Evolutionary conservation across 2,329 filamentous ascomycete genomes (phyloP).

Genomic region (Apiospora marii): DNA sequence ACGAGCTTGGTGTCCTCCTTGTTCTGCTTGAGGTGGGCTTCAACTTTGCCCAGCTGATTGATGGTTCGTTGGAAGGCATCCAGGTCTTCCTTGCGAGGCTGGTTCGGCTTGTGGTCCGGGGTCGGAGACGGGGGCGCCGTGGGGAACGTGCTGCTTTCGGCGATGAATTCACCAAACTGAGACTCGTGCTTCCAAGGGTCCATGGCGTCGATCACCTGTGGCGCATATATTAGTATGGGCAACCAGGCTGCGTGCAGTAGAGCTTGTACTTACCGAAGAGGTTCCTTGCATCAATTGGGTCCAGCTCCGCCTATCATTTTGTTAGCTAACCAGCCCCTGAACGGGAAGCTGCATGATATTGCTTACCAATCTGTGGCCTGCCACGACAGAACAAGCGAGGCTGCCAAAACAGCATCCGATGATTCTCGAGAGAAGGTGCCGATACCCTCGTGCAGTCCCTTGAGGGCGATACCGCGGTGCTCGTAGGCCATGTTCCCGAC

Average conservation of each 20-base stretch:
- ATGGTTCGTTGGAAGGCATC: slow-evolving; percentile 72
- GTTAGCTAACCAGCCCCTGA: slow-evolving; percentile 27
- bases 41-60: slow-evolving; percentile 72
- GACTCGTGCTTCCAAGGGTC: slow-evolving; percentile 91
- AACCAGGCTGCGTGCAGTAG: background rate
- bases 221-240: background rate
- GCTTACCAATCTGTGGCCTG: slow-evolving; percentile 94
- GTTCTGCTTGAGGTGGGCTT: slow-evolving; percentile 72
- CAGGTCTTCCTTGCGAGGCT: slow-evolving; percentile 74
- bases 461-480: slow-evolving; percentile 84
- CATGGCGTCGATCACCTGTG: slow-evolving; percentile 87
- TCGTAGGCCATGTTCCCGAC: slow-evolving; percentile 90
- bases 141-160: slow-evolving; percentile 77
- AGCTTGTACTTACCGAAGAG: slow-evolving; percentile 72
- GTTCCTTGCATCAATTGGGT: slow-evolving; percentile 91
- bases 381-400: slow-evolving; percentile 92
- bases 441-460: slow-evolving; percentile 88
- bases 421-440: slow-evolving; percentile 83
- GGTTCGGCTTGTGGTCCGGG: slow-evolving; percentile 67
- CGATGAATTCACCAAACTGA: slow-evolving; percentile 82
- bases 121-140: slow-evolving; percentile 70
- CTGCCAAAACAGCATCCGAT: slow-evolving; percentile 89
- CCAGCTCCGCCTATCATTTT: slow-evolving; percentile 79
- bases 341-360: slow-evolving; percentile 45
- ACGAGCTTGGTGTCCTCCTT: slow-evolving; percentile 74